Evolutionary conservation across 805 yeast species (phyloP), one percentile per base, ranked within the genome.

Genomic region (Tetrapisispora iriomotensis): DNA sequence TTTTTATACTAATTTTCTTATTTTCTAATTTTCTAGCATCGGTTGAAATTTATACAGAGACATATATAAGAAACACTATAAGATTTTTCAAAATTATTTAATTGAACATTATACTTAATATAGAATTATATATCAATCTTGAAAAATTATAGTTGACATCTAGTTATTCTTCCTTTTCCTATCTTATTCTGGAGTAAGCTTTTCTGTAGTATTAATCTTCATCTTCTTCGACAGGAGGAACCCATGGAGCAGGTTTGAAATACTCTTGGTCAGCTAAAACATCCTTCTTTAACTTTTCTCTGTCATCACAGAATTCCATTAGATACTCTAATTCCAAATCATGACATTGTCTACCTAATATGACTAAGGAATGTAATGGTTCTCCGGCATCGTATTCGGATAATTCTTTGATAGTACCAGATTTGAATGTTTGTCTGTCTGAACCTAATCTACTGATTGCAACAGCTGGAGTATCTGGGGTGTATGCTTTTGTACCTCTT

Each of bases 361-460:
- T 79, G 36, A 90, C 78, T 51, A 90, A 72, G 8, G 97, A 85
- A 60, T 90, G 98, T 50, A 90, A 67, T 22, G 98, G 98, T 54
- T 79, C 95, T 32, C 98, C 98, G 10, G 94, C 75, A 47, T 88
- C 96, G 54, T 84, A 87, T 36, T 76, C 74, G 7, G 84, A 72
- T 57, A 90, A 66, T 52, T 90, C 84, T 46, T 72, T 61, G 44
- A 90, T 71, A 14, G 95, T 82, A 4, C 81, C 97, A 7, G 96
- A 90, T 53, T 81, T 79, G 65, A 90, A 83, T 7, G 64, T 58
- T 64, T 90, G 98, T 5, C 68, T 60, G 18, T 94, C 90, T 8
- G 96, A 75, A 2, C 98, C 98, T 29, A 90, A 64, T 56, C 98
- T 75, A 17, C 95, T 84, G 21, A 90, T 79, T 1, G 96, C 94